phyloP scores from a whole-genome alignment of 495 filamentous ascomycete species.

The Chaetomium cochliodes region DNA sequence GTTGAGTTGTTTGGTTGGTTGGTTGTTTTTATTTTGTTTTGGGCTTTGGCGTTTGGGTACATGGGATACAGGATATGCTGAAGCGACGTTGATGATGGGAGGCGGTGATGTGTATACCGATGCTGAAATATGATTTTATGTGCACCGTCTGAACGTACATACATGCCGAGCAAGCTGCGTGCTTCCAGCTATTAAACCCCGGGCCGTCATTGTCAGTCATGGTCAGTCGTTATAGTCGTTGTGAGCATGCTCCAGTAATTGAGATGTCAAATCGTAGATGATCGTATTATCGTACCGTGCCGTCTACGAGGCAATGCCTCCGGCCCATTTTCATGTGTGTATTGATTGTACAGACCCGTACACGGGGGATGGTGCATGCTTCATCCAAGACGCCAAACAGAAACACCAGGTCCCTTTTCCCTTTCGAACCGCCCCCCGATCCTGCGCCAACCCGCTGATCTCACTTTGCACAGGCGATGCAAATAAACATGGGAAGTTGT shows the following conservation, averaged over 20 bases:
- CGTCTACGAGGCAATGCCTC: neutral
- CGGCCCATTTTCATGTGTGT: neutral
- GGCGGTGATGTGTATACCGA: neutral
- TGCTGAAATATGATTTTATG: neutral
- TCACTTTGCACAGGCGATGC: conserved; percentile 4
- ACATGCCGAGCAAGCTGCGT: neutral
- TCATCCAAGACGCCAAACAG: conserved; percentile 22
- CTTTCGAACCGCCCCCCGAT: conserved; percentile 2
- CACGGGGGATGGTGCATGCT: conserved; percentile 15
- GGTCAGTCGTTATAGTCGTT: too few relatives aligned
- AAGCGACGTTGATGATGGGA: neutral
- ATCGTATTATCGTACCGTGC: conserved; percentile 23
- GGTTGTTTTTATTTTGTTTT: conserved; percentile 1
- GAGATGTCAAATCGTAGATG: neutral
- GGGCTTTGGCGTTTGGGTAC: conserved; percentile 16
- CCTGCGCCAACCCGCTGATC: conserved; percentile 14
- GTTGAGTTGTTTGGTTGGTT: conserved; percentile 2
- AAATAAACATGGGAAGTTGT: conserved; percentile 13
- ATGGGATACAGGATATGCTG: neutral
- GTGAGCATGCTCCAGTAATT: neutral
- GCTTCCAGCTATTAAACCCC: neutral
- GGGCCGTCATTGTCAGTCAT: too few relatives aligned
- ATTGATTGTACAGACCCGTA: conserved; percentile 15
- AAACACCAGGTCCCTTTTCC: conserved; percentile 8
- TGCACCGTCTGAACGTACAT: neutral